These are phyloP conservation scores for Brassica rapa DNA, from an alignment of 345 rosid genomes.

Conservation along the genomic window DNA sequence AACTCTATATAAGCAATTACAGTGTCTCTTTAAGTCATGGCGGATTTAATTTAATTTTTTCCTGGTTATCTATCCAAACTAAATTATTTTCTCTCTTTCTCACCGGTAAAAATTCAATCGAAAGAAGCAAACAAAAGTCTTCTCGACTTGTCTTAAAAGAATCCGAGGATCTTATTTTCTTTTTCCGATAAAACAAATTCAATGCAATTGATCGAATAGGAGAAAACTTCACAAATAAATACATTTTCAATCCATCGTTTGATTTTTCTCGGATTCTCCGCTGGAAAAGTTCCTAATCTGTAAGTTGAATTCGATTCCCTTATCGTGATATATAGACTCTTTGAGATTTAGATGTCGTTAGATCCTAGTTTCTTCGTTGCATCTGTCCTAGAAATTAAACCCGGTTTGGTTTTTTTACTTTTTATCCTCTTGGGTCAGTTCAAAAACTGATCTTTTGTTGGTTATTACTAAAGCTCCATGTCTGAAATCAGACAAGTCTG, in stretches of 20 bases:
- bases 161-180: not conserved
- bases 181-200: not conserved
- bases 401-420: not conserved
- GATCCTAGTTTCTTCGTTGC: not conserved
- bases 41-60: slow-evolving; percentile 19
- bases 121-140: slow-evolving; percentile 16
- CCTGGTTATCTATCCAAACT: too few species aligned
- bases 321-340: not conserved
- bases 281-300: slow-evolving; percentile 22
- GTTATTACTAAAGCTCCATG: slow-evolving; percentile 23
- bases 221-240: not conserved
- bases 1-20: slow-evolving; percentile 37
- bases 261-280: slow-evolving; percentile 33
- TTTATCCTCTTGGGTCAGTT: slow-evolving; percentile 1
- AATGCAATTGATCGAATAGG: slow-evolving; percentile 6
- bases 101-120: slow-evolving; percentile 16
- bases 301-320: slow-evolving; percentile 29
- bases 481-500: slow-evolving; percentile 1
- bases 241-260: slow-evolving; percentile 13
- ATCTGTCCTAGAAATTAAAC: not conserved
- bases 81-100: slow-evolving; percentile 2
- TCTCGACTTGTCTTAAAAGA: not conserved
- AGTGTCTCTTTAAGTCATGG: slow-evolving; percentile 25
- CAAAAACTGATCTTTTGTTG: slow-evolving; percentile 11
- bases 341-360: slow-evolving; percentile 8